Conservation (phyloP, 1,139 yeast genomes). For the Magnusiomyces ingens region DNA sequence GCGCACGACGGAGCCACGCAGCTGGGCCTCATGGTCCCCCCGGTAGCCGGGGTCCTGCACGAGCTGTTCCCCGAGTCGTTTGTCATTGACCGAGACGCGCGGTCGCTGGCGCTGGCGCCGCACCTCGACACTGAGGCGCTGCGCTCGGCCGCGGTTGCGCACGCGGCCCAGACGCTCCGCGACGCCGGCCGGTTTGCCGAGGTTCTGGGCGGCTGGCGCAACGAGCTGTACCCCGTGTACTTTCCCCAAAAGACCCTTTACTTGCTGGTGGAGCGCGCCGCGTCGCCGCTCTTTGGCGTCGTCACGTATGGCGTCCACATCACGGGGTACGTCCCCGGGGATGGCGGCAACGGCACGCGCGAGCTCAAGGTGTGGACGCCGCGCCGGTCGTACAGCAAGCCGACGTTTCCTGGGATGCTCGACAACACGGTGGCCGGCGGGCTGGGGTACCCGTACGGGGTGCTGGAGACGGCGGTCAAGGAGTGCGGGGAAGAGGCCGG, state of each 20-base stretch:
- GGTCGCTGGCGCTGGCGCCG: too few species aligned
- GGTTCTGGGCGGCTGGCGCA: slow-evolving; percentile 71
- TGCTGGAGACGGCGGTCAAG: slow-evolving; percentile 70
- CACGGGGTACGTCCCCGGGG: slow-evolving; percentile 59
- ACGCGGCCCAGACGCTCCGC: slow-evolving; percentile 43
- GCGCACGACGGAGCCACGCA: too few species aligned
- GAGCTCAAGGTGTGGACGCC: slow-evolving; percentile 74
- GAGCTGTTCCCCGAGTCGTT: too few species aligned
- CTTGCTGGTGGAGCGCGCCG: slow-evolving; percentile 67
- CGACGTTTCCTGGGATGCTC: slow-evolving; percentile 83
- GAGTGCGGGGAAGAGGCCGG: slow-evolving; percentile 94
- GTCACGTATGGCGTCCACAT: slow-evolving; percentile 87
- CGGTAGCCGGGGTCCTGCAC: too few species aligned
- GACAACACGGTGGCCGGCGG: slow-evolving; percentile 98
- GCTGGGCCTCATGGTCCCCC: neutral
- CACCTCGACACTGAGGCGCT: slow-evolving; percentile 41
- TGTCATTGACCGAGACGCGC: too few species aligned
- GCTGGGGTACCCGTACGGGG: slow-evolving; percentile 70
- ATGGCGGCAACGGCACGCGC: slow-evolving; percentile 26
- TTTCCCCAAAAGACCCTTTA: slow-evolving; percentile 51
- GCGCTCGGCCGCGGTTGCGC: slow-evolving; percentile 42
- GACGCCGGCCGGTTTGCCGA: slow-evolving; percentile 33
- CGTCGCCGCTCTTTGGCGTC: slow-evolving; percentile 75
- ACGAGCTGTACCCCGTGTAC: slow-evolving; percentile 73
- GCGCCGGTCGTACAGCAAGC: slow-evolving; percentile 63